Evolutionary conservation across 2,329 filamentous ascomycete genomes (phyloP), one percentile per base, ranked within the genome.

Genomic region (Aspergillus ochraceus): DNA sequence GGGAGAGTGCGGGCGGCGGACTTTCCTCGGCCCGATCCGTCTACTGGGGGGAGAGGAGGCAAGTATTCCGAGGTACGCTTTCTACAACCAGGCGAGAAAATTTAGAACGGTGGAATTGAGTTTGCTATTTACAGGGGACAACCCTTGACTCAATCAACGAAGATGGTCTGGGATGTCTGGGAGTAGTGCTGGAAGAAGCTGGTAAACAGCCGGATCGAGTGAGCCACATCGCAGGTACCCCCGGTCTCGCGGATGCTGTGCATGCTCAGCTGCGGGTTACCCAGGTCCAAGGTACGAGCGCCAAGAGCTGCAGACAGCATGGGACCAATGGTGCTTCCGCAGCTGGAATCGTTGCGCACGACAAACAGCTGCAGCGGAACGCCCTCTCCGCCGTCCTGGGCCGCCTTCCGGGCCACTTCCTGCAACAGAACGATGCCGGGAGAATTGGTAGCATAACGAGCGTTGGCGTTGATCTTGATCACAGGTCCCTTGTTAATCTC

Each of bases 381-480:
- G 24, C 87, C 88, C 19, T 84, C 86, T 36, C 82, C 79, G 51
- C 84, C 86, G 51, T 79, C 74, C 12, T 79, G 75, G 3, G 79
- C 79, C 10, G 80, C 78, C 69, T 86, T 87, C 32, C 83, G 81
- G 2, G 95, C 95, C 47, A 90, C 88, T 80, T 98, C 93, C 77
- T 97, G 91, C 11, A 99, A 77, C 36, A 99, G 82, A 8, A 96
- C 94, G 67, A 98, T 96, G 39, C 95, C 95, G 1, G 95, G 95
- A 0, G 92, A 91, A 81, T 97, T 98, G 57, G 95, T 99, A 30
- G 94, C 92, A 78, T 99, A 99, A 63, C 93, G 89, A 68, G 95
- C 92, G 76, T 98, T 99, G 64, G 95, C 95, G 74, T 99, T 99
- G 82, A 99, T 85, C 81, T 99, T 99, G 82, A 99, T 92, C 50